A percentile compares a stretch with the other conserved stretches of the same genome.
Evolutionary conservation across 768 basidiomycete species (phyloP).

Genomic region (Kwoniella europaea): DNA sequence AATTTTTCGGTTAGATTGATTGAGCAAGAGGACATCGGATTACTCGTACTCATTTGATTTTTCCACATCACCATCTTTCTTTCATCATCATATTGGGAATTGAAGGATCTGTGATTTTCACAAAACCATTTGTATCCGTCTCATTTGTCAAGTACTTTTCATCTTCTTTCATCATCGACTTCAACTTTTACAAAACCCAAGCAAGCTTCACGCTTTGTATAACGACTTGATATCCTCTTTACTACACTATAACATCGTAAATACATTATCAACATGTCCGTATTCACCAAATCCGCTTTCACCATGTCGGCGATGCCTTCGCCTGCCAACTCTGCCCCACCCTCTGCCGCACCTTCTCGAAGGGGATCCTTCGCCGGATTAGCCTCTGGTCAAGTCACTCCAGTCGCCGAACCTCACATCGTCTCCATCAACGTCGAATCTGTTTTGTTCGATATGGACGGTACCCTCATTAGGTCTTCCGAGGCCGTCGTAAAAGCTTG

Average conservation of each 20-base stretch:
- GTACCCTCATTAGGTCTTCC: conserved; percentile 63
- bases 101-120: conserved; percentile 1
- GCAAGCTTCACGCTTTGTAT: not conserved
- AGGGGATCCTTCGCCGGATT: conserved; percentile 39
- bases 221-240: not conserved
- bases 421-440: conserved; percentile 54
- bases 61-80: not conserved
- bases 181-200: not conserved
- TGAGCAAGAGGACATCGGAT: too few relatives aligned
- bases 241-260: conserved; percentile 5
- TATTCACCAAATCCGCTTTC: conserved; percentile 57
- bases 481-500: conserved; percentile 79
- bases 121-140: not conserved
- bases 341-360: conserved; percentile 40
- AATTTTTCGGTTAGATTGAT: not conserved
- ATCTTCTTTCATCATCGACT: conserved; percentile 5
- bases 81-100: not conserved
- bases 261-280: conserved; percentile 49
- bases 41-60: not conserved
- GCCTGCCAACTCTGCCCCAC: conserved; percentile 35
- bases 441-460: conserved; percentile 55
- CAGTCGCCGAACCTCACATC: conserved; percentile 48
- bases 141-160: not conserved
- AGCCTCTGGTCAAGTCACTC: conserved; percentile 42
- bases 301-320: conserved; percentile 54